Conservation (phyloP, 1,284 basidiomycete genomes). For the Porogramme epimiltina region DNA sequence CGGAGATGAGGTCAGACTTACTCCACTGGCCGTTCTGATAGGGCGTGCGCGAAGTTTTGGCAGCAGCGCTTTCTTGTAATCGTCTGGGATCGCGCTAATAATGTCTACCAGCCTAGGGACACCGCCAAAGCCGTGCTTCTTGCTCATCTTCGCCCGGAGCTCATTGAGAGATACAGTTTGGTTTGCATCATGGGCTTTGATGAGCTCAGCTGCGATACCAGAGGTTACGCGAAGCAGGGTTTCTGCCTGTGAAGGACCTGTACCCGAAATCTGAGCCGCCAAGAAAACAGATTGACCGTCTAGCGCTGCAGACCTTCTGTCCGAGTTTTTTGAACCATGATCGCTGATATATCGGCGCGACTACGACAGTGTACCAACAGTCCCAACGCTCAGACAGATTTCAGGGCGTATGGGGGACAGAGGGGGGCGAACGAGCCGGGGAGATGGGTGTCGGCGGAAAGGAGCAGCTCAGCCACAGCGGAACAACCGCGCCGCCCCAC, state of each 20-base stretch:
- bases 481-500: constrained; percentile 11
- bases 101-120: constrained; percentile 96
- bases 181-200: constrained; percentile 83
- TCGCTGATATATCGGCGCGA: background rate
- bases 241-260: constrained; percentile 88
- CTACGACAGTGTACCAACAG: no score
- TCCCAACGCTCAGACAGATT: background rate
- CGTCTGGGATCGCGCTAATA: constrained; percentile 97
- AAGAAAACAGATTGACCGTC: background rate
- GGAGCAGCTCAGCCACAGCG: constrained; percentile 19
- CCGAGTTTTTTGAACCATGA: constrained; percentile 52
- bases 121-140: constrained; percentile 85
- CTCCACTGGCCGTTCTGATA: constrained; percentile 96
- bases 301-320: constrained; percentile 38
- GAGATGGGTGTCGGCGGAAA: constrained; percentile 15
- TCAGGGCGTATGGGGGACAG: no score
- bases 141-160: constrained; percentile 86
- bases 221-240: constrained; percentile 90
- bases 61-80: constrained; percentile 90
- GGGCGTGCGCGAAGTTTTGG: constrained; percentile 94
- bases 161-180: constrained; percentile 85
- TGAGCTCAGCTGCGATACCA: constrained; percentile 93
- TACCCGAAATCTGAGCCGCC: background rate
- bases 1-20: constrained; percentile 39
- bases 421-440: background rate